Evolutionary conservation across 2,329 filamentous ascomycete species (phyloP).

Genomic region (Scleromitrula shiraiana): DNA sequence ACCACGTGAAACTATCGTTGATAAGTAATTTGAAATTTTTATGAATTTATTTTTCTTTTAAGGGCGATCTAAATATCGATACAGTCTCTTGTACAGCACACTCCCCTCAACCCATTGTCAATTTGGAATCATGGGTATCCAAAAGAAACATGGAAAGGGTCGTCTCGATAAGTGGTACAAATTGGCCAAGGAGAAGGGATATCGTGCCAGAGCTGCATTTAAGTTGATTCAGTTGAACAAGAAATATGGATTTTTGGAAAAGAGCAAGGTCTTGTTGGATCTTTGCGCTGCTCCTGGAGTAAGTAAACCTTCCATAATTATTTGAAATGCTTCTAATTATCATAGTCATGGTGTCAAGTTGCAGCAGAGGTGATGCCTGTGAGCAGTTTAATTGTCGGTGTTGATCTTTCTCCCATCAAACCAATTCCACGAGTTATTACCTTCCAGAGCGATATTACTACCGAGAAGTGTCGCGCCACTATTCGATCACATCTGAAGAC

Average conservation of each 20-base stretch:
- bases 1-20: too few relatives aligned
- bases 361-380: constrained; percentile 91
- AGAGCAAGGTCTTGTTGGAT: constrained; percentile 93
- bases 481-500: constrained; percentile 87
- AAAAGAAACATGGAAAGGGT: constrained; percentile 98
- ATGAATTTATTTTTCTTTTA: too few relatives aligned
- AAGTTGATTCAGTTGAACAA: constrained; percentile 98
- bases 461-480: constrained; percentile 87
- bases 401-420: constrained; percentile 93
- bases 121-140: constrained; percentile 67
- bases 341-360: constrained; percentile 91
- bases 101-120: too few relatives aligned
- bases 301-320: constrained; percentile 33
- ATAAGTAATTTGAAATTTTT: too few relatives aligned
- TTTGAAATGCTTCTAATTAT: constrained; percentile 16
- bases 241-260: constrained; percentile 96
- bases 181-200: constrained; percentile 96
- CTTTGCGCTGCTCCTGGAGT: constrained; percentile 93
- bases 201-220: constrained; percentile 90
- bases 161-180: constrained; percentile 99
- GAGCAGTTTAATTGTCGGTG: constrained; percentile 83
- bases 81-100: too few relatives aligned
- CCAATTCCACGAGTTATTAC: constrained; percentile 88
- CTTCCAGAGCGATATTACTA: constrained; percentile 97
- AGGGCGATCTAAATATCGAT: too few relatives aligned